Evolutionary conservation across 805 yeast genomes (phyloP).

Genomic region (Cyberlindnera veronae): DNA sequence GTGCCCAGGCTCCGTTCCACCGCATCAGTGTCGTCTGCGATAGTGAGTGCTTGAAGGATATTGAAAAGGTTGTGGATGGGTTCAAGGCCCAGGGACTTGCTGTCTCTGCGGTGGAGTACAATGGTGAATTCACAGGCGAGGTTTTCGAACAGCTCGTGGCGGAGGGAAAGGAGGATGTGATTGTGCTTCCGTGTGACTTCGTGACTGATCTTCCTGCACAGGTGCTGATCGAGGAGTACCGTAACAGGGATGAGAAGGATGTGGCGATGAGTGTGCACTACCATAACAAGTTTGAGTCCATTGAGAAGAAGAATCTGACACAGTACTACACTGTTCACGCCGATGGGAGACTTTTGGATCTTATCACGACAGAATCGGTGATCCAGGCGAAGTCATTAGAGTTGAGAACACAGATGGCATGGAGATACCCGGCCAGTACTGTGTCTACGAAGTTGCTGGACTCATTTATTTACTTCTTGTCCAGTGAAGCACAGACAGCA

Average conservation of each 20-base stretch:
- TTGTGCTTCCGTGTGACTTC: slow-evolving; percentile 92
- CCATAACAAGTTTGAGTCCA: slow-evolving; percentile 66
- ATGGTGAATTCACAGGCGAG: slow-evolving; percentile 59
- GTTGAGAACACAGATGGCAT: slow-evolving; percentile 80
- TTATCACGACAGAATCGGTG: slow-evolving; percentile 65
- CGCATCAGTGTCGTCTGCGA: slow-evolving; percentile 63
- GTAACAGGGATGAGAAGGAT: slow-evolving; percentile 65
- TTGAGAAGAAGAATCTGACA: slow-evolving; percentile 72
- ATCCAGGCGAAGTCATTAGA: slow-evolving; percentile 68
- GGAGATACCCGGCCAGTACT: slow-evolving; percentile 79
- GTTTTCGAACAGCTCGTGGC: slow-evolving; percentile 47
- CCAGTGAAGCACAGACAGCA: slow-evolving; percentile 48
- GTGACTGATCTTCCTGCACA: slow-evolving; percentile 91
- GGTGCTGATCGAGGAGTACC: slow-evolving; percentile 75
- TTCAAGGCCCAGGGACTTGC: slow-evolving; percentile 36
- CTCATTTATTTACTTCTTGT: slow-evolving; percentile 67
- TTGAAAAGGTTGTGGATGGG: slow-evolving; percentile 45
- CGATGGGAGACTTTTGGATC: slow-evolving; percentile 61
- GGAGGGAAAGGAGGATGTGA: slow-evolving; percentile 46
- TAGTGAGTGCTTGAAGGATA: slow-evolving; percentile 41
- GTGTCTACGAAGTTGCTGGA: slow-evolving; percentile 76
- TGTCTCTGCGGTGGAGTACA: slow-evolving; percentile 41
- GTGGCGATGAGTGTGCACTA: slow-evolving; percentile 77
- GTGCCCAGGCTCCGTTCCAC: slow-evolving; percentile 78
- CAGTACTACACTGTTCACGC: slow-evolving; percentile 67